These are phyloP conservation scores for Malus hybrid DNA, from an alignment of 331 rosid species.

Conservation along the genomic window DNA sequence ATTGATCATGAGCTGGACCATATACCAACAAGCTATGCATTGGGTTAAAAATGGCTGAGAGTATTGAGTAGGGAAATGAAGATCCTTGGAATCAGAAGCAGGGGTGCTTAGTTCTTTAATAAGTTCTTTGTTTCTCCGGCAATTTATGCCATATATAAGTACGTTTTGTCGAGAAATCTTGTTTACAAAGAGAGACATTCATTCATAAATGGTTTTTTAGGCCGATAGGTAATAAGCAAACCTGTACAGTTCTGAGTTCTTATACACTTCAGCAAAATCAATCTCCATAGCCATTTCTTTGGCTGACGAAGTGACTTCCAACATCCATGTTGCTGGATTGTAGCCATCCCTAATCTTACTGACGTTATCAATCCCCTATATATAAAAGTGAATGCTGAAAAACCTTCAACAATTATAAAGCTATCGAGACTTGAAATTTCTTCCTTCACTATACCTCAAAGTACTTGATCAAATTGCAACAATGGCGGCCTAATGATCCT, in stretches of 20 bases:
- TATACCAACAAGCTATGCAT: slow-evolving; percentile 13
- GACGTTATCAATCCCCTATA: slow-evolving; percentile 46
- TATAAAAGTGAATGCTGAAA: not conserved
- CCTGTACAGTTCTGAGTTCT: slow-evolving; percentile 51
- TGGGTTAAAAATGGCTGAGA: slow-evolving; percentile 48
- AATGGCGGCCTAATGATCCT: slow-evolving; percentile 62
- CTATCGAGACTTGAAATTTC: not conserved
- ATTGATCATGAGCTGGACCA: no score
- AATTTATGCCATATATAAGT: not conserved
- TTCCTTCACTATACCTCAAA: slow-evolving; percentile 43
- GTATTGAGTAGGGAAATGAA: slow-evolving; percentile 37
- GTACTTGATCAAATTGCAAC: slow-evolving; percentile 41
- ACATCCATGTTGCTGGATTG: slow-evolving; percentile 76
- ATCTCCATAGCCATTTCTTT: slow-evolving; percentile 41
- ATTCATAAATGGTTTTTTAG: not conserved
- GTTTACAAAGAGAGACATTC: not conserved
- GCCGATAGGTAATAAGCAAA: not conserved
- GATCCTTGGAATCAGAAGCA: slow-evolving; percentile 42
- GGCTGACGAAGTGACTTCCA: slow-evolving; percentile 46
- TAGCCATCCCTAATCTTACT: slow-evolving; percentile 43
- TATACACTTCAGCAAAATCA: slow-evolving; percentile 49
- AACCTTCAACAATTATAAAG: not conserved
- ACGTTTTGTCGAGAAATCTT: not conserved
- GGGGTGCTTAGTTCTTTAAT: slow-evolving; percentile 51
- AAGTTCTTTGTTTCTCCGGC: slow-evolving; percentile 59